These are phyloP conservation scores for Bathelium albidoporum DNA, from an alignment of 495 filamentous ascomycete genomes.

Conservation along the genomic window DNA sequence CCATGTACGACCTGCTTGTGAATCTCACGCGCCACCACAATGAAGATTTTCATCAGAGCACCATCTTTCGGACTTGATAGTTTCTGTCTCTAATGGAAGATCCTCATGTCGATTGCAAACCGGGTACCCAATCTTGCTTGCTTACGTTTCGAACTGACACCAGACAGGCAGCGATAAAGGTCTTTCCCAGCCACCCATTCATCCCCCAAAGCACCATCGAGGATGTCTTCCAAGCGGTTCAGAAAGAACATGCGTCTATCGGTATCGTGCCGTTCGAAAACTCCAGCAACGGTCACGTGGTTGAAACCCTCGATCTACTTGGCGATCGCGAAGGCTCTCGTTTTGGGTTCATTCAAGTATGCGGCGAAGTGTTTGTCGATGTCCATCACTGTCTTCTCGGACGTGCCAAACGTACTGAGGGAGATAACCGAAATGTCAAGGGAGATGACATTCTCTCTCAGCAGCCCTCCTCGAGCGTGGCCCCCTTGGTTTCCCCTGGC, in stretches of 20 bases:
- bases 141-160: too few relatives aligned
- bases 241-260: conserved; percentile 47
- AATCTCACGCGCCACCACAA: too few relatives aligned
- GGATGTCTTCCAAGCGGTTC: conserved; percentile 74
- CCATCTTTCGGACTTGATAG: too few relatives aligned
- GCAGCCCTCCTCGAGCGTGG: too few relatives aligned
- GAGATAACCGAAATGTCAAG: neutral
- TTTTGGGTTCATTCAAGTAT: conserved; percentile 59
- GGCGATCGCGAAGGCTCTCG: conserved; percentile 49
- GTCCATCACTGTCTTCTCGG: conserved; percentile 80
- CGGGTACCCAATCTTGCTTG: too few relatives aligned
- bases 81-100: too few relatives aligned
- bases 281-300: conserved; percentile 83
- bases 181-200: conserved; percentile 21
- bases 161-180: conserved; percentile 27
- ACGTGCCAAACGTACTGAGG: conserved; percentile 7
- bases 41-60: too few relatives aligned
- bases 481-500: too few relatives aligned
- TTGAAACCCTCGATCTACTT: conserved; percentile 78
- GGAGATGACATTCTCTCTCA: neutral
- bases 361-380: conserved; percentile 69
- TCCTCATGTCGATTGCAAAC: too few relatives aligned
- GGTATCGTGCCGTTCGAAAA: conserved; percentile 96
- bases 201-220: conserved; percentile 28
- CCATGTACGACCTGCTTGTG: too few relatives aligned